phyloP scores from a whole-genome alignment of 106 monocot genomes.

The Alisma plantagoaquatica region DNA sequence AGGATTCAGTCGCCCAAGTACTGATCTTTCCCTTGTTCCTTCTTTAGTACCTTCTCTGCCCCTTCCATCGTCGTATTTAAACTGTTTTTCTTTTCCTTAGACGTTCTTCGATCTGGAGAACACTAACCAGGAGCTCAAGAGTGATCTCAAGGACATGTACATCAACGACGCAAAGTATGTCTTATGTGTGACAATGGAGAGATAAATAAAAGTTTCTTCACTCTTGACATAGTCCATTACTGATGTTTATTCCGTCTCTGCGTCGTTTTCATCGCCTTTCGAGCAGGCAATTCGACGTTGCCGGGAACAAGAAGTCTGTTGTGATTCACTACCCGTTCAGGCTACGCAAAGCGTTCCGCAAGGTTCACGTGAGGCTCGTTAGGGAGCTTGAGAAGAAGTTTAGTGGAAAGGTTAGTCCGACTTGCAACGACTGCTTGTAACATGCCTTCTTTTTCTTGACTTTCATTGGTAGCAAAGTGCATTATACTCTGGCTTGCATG shows the following conservation, averaged over 20 bases:
- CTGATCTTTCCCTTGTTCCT: neutral
- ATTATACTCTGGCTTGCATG: too few relatives aligned
- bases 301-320: conserved; percentile 63
- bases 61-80: neutral
- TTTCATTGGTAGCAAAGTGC: neutral
- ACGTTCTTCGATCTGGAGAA: conserved; percentile 87
- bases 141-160: conserved; percentile 85
- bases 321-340: conserved; percentile 83
- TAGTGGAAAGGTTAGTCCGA: conserved; percentile 68
- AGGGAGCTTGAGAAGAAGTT: conserved; percentile 97
- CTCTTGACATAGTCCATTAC: neutral
- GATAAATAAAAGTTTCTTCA: too few relatives aligned
- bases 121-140: conserved; percentile 76
- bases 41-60: neutral
- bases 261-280: neutral
- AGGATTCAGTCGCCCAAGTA: conserved; percentile 80
- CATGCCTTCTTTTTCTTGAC: neutral
- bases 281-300: conserved; percentile 63
- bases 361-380: conserved; percentile 86
- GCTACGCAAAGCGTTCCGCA: conserved; percentile 65
- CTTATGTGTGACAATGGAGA: too few relatives aligned
- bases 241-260: neutral
- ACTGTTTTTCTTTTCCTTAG: conserved; percentile 16
- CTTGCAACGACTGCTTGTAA: neutral
- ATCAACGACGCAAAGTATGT: conserved; percentile 72